A percentile compares a stretch with the other conserved stretches of the same genome.
phyloP scores from a whole-genome alignment of 148 eudicot genomes.

The Camellia japonica region DNA sequence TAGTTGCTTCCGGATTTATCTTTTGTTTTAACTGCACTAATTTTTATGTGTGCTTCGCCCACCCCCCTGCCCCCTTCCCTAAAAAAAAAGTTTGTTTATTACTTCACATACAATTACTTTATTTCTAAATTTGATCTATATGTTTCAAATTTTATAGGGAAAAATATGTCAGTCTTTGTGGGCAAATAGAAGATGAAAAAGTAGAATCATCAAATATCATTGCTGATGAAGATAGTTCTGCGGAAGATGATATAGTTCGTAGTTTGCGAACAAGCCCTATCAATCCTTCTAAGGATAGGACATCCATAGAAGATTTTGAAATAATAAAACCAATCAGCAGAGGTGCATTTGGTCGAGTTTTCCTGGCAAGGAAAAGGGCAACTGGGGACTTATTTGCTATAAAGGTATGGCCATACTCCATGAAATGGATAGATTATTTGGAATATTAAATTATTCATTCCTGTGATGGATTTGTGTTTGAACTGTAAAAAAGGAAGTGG shows the following conservation, averaged over 20 bases:
- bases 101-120: not conserved
- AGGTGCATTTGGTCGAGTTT: constrained; percentile 99
- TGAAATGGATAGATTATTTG: constrained; percentile 4
- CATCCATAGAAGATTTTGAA: constrained; percentile 97
- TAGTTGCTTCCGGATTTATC: not conserved
- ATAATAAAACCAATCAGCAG: constrained; percentile 98
- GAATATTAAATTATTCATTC: not conserved
- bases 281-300: constrained; percentile 74
- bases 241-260: constrained; percentile 70
- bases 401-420: constrained; percentile 46
- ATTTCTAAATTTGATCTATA: not conserved
- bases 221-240: constrained; percentile 70
- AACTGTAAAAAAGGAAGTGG: not conserved
- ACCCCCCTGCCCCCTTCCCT: no score
- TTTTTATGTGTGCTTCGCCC: not conserved
- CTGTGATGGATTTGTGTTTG: not conserved
- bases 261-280: constrained; percentile 94
- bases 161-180: constrained; percentile 82
- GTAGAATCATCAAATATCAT: constrained; percentile 39
- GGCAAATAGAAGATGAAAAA: constrained; percentile 89
- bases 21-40: not conserved
- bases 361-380: constrained; percentile 90
- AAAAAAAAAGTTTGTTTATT: not conserved
- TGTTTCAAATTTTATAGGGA: constrained; percentile 52
- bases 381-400: constrained; percentile 99